These are phyloP conservation scores for Annona cherimola DNA, from an alignment of 164 flowering plant species.

Conservation along the genomic window DNA sequence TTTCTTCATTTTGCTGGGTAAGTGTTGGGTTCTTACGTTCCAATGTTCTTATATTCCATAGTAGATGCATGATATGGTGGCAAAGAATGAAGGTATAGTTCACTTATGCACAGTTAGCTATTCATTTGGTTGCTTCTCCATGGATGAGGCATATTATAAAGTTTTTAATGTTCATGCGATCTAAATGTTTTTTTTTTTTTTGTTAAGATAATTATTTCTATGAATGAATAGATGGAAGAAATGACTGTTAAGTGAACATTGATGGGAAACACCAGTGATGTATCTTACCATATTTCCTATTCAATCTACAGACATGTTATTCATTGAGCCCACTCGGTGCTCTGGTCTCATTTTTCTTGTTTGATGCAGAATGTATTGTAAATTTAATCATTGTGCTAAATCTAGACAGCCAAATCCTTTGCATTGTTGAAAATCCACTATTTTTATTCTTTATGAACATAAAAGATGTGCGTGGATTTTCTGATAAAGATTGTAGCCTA, in stretches of 20 bases:
- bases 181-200: no score
- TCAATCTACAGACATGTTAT: not conserved
- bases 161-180: no score
- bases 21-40: slow-evolving; percentile 12
- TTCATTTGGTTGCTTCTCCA: not conserved
- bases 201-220: no score
- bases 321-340: not conserved
- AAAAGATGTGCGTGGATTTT: not conserved
- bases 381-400: no score
- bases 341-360: not conserved
- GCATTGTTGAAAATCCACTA: not conserved
- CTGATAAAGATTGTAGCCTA: not conserved
- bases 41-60: not conserved
- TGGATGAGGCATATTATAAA: not conserved
- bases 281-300: not conserved
- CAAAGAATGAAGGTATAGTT: not conserved
- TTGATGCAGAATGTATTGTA: not conserved
- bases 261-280: not conserved
- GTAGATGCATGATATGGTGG: not conserved
- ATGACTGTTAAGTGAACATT: not conserved
- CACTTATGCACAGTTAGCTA: not conserved
- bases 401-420: not conserved
- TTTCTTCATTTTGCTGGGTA: slow-evolving; percentile 98
- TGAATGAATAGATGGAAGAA: not conserved
- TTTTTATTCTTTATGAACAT: no score